Evolutionary conservation across 768 basidiomycete genomes (phyloP).

Genomic region (Macrolepiota albuminosa): DNA sequence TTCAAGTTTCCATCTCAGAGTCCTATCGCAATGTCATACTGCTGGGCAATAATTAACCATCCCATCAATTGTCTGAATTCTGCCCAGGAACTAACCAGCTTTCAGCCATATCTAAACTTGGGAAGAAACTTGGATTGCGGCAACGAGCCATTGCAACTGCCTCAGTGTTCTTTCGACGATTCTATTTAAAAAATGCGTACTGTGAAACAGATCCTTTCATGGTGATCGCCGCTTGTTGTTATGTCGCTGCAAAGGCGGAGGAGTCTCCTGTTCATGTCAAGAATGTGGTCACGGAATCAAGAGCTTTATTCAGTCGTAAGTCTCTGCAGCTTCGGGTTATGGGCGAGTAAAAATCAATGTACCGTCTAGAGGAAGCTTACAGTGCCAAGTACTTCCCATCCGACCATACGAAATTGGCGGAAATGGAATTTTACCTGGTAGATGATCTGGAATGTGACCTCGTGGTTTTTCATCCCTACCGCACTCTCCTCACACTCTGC

Average conservation of each 20-base stretch:
- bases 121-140: slow-evolving; percentile 75
- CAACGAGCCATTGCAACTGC: slow-evolving; percentile 94
- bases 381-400: slow-evolving; percentile 76
- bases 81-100: not conserved
- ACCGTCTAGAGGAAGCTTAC: slow-evolving; percentile 53
- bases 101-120: slow-evolving; percentile 80
- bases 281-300: slow-evolving; percentile 80
- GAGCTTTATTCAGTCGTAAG: slow-evolving; percentile 69
- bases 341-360: not conserved
- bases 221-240: slow-evolving; percentile 89
- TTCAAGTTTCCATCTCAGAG: not conserved
- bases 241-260: slow-evolving; percentile 96
- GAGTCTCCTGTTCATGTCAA: slow-evolving; percentile 96
- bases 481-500: slow-evolving; percentile 76
- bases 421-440: slow-evolving; percentile 99
- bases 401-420: slow-evolving; percentile 89
- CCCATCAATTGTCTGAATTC: not conserved
- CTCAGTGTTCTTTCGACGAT: slow-evolving; percentile 92
- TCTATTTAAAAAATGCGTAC: slow-evolving; percentile 93
- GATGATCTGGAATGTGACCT: slow-evolving; percentile 96
- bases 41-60: not conserved
- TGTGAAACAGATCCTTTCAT: slow-evolving; percentile 95
- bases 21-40: not conserved
- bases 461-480: slow-evolving; percentile 91
- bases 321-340: slow-evolving; percentile 6